A percentile compares a stretch with the other conserved stretches of the same genome.
phyloP scores from a whole-genome alignment of 116 monocot genomes.

The Trichopus zeylanicus region DNA sequence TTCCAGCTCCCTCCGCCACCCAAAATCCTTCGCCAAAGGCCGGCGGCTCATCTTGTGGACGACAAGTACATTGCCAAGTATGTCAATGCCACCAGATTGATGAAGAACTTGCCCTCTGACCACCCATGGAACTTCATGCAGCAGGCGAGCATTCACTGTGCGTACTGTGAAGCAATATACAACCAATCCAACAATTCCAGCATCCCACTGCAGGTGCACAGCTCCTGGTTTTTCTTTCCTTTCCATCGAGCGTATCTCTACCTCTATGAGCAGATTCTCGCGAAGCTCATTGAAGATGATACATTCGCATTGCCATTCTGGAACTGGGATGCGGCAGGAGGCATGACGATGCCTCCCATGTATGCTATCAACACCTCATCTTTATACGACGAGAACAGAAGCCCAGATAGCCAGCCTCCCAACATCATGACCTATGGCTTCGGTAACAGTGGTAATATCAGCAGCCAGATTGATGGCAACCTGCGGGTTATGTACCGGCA shows the following conservation, averaged over 20 bases:
- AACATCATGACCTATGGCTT: slow-evolving; percentile 1
- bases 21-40: not conserved
- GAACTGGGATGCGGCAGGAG: slow-evolving; percentile 38
- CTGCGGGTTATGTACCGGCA: slow-evolving; percentile 30
- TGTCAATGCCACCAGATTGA: not conserved
- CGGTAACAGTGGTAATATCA: not conserved
- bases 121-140: slow-evolving; percentile 7
- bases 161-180: slow-evolving; percentile 3
- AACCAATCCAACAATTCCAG: not conserved
- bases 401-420: slow-evolving; percentile 11
- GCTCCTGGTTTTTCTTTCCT: slow-evolving; percentile 45
- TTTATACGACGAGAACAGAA: slow-evolving; percentile 1
- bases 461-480: slow-evolving; percentile 17
- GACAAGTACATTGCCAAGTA: slow-evolving; percentile 4
- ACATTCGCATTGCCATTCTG: slow-evolving; percentile 39
- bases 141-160: slow-evolving; percentile 6
- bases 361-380: slow-evolving; percentile 10
- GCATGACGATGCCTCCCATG: slow-evolving; percentile 28
- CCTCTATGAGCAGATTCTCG: slow-evolving; percentile 45
- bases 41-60: not conserved
- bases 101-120: not conserved
- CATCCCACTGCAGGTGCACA: not conserved
- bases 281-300: slow-evolving; percentile 38
- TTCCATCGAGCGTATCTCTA: slow-evolving; percentile 42
- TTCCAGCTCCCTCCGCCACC: not conserved